A percentile compares a stretch with the other conserved stretches of the same genome.
These are phyloP conservation scores for Chytriomyces hyalinus DNA, from an alignment of 192 early-diverging fungal species.

Conservation along the genomic window DNA sequence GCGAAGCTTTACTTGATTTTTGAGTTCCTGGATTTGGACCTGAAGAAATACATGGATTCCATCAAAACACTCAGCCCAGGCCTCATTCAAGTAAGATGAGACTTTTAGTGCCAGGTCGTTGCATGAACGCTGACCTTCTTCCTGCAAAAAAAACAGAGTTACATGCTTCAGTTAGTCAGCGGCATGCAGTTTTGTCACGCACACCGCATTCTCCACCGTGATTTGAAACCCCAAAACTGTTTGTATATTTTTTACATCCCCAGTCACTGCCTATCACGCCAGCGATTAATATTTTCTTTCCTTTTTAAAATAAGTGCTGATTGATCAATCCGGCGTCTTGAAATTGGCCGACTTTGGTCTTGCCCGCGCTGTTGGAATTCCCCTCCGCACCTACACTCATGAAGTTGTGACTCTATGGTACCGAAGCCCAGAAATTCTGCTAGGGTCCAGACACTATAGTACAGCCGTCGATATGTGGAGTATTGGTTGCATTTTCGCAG, in stretches of 20 bases:
- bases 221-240: conserved; percentile 96
- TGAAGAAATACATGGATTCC: conserved; percentile 85
- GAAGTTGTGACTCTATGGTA: conserved; percentile 57
- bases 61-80: conserved; percentile 52
- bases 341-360: conserved; percentile 97
- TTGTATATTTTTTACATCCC: background rate
- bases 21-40: conserved; percentile 92
- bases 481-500: conserved; percentile 96
- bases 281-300: background rate
- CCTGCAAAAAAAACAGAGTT: conserved; percentile 67
- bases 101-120: conserved; percentile 7
- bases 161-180: conserved; percentile 85
- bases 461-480: conserved; percentile 98
- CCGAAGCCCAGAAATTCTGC: conserved; percentile 86
- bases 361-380: conserved; percentile 88
- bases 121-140: background rate
- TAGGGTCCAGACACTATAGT: conserved; percentile 89
- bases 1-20: conserved; percentile 92
- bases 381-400: conserved; percentile 93
- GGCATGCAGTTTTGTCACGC: conserved; percentile 91
- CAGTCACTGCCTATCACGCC: background rate
- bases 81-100: conserved; percentile 60
- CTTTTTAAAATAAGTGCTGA: conserved; percentile 67
- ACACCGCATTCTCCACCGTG: conserved; percentile 89
- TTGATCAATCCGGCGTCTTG: conserved; percentile 83